Conservation (phyloP, 371 early-diverging fungal genomes). For the Rhizopus delemar region DNA sequence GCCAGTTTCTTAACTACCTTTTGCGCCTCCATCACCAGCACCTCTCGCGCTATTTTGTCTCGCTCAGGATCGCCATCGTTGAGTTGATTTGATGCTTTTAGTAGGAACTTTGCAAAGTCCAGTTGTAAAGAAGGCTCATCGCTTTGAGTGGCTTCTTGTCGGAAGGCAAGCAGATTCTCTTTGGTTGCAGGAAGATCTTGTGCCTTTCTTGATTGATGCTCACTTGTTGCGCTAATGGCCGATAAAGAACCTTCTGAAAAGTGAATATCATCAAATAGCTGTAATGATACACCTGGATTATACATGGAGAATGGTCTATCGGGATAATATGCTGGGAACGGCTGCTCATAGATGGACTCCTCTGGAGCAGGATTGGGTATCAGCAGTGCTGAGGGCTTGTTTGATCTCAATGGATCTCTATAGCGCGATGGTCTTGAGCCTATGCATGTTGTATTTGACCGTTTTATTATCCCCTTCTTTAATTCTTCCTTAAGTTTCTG, state of each 20-base stretch:
- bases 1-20: constrained; percentile 79
- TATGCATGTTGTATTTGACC: too few relatives aligned
- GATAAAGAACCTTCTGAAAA: background rate
- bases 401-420: background rate
- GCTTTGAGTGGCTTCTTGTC: background rate
- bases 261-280: background rate
- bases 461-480: too few relatives aligned
- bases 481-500: too few relatives aligned
- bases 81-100: background rate
- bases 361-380: background rate
- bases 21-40: constrained; percentile 70
- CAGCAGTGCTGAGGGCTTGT: background rate
- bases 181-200: background rate
- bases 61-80: constrained; percentile 60
- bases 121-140: background rate
- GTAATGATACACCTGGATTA: too few relatives aligned
- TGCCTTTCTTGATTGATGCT: background rate
- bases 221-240: background rate
- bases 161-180: background rate
- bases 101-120: background rate
- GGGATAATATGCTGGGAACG: background rate
- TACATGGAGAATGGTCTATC: background rate
- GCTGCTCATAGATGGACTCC: background rate
- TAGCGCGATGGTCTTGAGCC: too few relatives aligned
- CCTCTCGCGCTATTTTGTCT: constrained; percentile 70